Percentiles rank a stretch among this genome's conserved stretches.
Conservation (phyloP, 2,329 filamentous ascomycete genomes). For the Trichophyton schoenleinii region DNA sequence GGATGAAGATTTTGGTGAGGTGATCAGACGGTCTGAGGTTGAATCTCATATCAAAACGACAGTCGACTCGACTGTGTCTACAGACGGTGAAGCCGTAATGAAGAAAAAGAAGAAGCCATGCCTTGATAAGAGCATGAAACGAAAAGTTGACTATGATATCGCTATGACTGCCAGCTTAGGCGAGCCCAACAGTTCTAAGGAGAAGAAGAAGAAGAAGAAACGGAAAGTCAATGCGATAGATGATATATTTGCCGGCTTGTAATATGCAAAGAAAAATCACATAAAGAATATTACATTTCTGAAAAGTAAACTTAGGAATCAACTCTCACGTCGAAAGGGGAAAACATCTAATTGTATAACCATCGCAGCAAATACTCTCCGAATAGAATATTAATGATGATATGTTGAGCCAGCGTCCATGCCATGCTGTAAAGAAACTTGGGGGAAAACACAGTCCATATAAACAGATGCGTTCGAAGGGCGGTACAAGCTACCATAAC, state of each 20-base stretch:
- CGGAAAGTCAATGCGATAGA: conserved; percentile 56
- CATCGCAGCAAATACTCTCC: conserved; percentile 46
- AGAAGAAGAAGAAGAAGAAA: conserved; percentile 34
- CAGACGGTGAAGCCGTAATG: background rate
- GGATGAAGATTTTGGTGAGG: conserved; percentile 9
- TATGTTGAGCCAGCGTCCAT: conserved; percentile 75
- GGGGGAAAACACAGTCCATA: conserved; percentile 97
- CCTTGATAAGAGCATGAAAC: background rate
- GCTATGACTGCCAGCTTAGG: background rate
- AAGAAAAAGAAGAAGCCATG: background rate
- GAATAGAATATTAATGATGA: conserved; percentile 54
- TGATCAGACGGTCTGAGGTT: conserved; percentile 5
- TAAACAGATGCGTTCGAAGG: conserved; percentile 80
- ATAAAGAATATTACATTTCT: background rate
- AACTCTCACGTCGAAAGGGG: background rate
- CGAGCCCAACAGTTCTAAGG: background rate
- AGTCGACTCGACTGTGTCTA: background rate
- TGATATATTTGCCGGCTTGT: conserved; percentile 45
- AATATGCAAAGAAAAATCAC: background rate
- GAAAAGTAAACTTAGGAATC: background rate
- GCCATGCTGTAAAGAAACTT: conserved; percentile 89
- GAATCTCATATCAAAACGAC: background rate
- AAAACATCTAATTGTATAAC: conserved; percentile 10
- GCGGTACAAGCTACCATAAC: conserved; percentile 83
- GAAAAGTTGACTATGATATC: conserved; percentile 4